A percentile compares a stretch with the other conserved stretches of the same genome.
These are phyloP conservation scores for Borealophlyctis nickersoniae DNA, from an alignment of 192 early-diverging fungal species.

Conservation along the genomic window DNA sequence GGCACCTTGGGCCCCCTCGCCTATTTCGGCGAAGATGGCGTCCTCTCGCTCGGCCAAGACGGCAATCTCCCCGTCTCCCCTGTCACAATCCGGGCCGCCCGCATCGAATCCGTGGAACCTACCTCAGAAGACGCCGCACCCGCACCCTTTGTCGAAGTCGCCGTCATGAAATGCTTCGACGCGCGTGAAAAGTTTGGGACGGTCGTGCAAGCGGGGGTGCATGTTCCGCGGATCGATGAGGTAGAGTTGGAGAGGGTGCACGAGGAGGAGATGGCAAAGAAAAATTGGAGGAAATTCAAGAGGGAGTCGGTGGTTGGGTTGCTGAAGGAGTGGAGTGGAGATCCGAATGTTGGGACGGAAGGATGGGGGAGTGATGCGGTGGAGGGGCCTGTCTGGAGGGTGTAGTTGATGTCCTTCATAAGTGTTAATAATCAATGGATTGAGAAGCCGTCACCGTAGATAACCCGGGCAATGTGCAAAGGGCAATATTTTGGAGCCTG, in stretches of 20 bases:
- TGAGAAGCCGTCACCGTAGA: no score
- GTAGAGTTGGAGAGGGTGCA: conserved; percentile 8
- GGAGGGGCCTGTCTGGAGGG: neutral
- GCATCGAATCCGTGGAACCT: no score
- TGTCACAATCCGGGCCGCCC: neutral
- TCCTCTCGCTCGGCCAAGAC: conserved; percentile 11
- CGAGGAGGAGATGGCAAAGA: conserved; percentile 4
- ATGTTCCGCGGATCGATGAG: conserved; percentile 5
- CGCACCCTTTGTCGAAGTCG: conserved; percentile 21
- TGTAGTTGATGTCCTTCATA: neutral
- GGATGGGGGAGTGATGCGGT: conserved; percentile 8
- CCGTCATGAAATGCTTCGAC: conserved; percentile 20
- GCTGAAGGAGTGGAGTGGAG: conserved; percentile 24
- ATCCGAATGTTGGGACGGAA: conserved; percentile 22
- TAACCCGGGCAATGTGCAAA: no score
- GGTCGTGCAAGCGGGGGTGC: conserved; percentile 3
- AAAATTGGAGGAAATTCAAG: conserved; percentile 14
- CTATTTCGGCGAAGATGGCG: conserved; percentile 43
- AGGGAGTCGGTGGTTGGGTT: conserved; percentile 15
- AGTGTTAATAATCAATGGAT: no score
- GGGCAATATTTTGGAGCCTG: no score
- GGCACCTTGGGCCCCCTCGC: conserved; percentile 12
- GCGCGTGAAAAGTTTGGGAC: conserved; percentile 16
- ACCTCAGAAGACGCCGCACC: neutral
- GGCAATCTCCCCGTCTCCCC: neutral